Percentiles rank a stretch among this genome's conserved stretches.
Evolutionary conservation across 495 filamentous ascomycete genomes (phyloP).

Genomic region (Cercophora newfieldiana): DNA sequence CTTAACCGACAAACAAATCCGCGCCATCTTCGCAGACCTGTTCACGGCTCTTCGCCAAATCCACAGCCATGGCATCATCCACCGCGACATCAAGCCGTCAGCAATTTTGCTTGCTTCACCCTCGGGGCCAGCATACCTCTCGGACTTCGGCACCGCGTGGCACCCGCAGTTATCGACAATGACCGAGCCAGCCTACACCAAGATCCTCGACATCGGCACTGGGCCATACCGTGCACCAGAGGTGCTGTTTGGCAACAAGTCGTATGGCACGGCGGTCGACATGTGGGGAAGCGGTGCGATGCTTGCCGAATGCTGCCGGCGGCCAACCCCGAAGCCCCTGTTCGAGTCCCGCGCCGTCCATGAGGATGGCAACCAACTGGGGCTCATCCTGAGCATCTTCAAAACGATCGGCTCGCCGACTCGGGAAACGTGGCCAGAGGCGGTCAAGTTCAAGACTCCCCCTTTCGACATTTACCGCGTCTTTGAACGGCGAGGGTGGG

Average conservation of each 20-base stretch:
- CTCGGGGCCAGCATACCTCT: conserved; percentile 70
- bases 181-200: conserved; percentile 64
- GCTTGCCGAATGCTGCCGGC: conserved; percentile 65
- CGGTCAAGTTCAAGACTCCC: conserved; percentile 45
- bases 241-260: conserved; percentile 77
- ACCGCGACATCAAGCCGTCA: conserved; percentile 91
- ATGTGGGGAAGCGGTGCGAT: conserved; percentile 89
- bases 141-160: conserved; percentile 94
- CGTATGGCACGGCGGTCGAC: conserved; percentile 72
- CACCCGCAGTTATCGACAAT: conserved; percentile 55
- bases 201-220: conserved; percentile 92
- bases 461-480: conserved; percentile 56
- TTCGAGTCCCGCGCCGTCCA: conserved; percentile 72
- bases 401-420: conserved; percentile 83
- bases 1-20: conserved; percentile 45
- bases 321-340: conserved; percentile 53
- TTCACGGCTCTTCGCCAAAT: conserved; percentile 72
- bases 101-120: conserved; percentile 74
- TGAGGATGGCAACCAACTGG: conserved; percentile 87
- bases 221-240: conserved; percentile 90
- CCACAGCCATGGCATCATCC: conserved; percentile 75
- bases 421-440: conserved; percentile 71
- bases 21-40: conserved; percentile 59
- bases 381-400: conserved; percentile 88
- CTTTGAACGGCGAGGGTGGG: conserved; percentile 37